Percentiles rank a stretch among this genome's conserved stretches.
Evolutionary conservation across 352 stramenopile genomes (phyloP).

Genomic region (Globisporangium cylindrosporum): DNA sequence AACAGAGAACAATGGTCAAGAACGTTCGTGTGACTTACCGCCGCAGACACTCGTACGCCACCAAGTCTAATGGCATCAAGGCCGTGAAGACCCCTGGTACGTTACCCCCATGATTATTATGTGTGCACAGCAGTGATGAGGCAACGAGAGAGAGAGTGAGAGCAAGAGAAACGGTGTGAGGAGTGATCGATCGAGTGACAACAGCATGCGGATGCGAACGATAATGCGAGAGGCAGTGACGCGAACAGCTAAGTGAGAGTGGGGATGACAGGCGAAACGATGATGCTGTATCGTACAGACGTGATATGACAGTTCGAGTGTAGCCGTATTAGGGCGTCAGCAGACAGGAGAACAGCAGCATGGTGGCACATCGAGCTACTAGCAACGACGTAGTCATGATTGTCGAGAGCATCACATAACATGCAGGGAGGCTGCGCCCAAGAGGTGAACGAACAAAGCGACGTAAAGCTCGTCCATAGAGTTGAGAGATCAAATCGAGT

Average conservation of each 20-base stretch:
- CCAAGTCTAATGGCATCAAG: slow-evolving; percentile 92
- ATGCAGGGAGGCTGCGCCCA: background rate
- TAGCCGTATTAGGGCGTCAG: background rate
- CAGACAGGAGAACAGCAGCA: background rate
- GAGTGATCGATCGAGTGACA: background rate
- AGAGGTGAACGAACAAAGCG: background rate
- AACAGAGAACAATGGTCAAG: slow-evolving; percentile 85
- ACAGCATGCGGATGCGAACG: background rate
- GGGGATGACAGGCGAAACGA: background rate
- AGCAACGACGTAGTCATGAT: background rate
- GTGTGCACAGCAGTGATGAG: background rate
- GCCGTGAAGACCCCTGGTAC: slow-evolving; percentile 96
- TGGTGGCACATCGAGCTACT: background rate
- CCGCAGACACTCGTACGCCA: slow-evolving; percentile 97
- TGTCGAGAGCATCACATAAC: background rate
- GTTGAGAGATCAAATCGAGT: background rate
- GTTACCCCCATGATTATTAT: slow-evolving; percentile 14
- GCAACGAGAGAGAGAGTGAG: background rate
- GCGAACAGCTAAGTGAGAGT: background rate
- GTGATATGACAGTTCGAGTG: background rate
- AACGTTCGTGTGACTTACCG: slow-evolving; percentile 95
- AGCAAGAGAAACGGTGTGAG: background rate
- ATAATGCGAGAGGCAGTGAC: background rate
- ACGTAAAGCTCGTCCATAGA: background rate
- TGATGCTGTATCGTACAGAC: background rate